phyloP scores from a whole-genome alignment of 2,329 filamentous ascomycete species.

The Diplodia corticola region DNA sequence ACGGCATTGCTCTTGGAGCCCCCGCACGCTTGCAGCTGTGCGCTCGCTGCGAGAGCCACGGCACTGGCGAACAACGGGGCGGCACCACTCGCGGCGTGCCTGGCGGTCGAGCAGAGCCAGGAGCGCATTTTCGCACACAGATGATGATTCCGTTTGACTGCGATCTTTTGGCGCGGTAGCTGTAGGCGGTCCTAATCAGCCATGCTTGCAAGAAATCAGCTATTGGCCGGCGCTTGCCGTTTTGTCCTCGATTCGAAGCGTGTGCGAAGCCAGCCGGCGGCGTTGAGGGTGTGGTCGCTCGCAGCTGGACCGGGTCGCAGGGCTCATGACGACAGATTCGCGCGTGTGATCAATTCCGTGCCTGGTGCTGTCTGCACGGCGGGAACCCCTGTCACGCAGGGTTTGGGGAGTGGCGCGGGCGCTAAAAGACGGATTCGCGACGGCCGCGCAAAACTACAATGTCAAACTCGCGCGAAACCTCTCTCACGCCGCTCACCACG shows the following conservation, averaged over 20 bases:
- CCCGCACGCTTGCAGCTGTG: not conserved
- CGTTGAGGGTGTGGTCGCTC: not conserved
- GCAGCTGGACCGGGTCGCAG: not conserved
- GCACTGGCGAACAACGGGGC: not conserved
- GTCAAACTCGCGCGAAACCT: slow-evolving; percentile 20
- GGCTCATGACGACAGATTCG: slow-evolving; percentile 13
- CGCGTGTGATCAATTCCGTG: slow-evolving; percentile 18
- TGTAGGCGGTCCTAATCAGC: slow-evolving; percentile 5
- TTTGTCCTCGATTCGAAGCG: not conserved
- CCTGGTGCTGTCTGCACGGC: slow-evolving; percentile 12
- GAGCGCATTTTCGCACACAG: not conserved
- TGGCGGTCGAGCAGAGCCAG: not conserved
- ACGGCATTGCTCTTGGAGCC: not conserved
- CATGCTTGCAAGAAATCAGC: not conserved
- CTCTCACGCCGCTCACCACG: not conserved
- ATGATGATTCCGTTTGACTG: not conserved
- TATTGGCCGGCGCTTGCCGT: not conserved
- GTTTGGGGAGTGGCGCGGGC: slow-evolving; percentile 12
- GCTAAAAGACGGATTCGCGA: slow-evolving; percentile 22
- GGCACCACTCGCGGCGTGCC: not conserved
- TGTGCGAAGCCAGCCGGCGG: not conserved
- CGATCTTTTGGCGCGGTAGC: slow-evolving; percentile 3
- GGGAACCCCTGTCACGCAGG: slow-evolving; percentile 15
- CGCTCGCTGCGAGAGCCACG: not conserved
- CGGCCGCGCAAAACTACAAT: slow-evolving; percentile 14